Percentiles rank a stretch among this genome's conserved stretches.
phyloP scores from a whole-genome alignment of 2,329 filamentous ascomycete genomes.

The Capronia epimyces region DNA sequence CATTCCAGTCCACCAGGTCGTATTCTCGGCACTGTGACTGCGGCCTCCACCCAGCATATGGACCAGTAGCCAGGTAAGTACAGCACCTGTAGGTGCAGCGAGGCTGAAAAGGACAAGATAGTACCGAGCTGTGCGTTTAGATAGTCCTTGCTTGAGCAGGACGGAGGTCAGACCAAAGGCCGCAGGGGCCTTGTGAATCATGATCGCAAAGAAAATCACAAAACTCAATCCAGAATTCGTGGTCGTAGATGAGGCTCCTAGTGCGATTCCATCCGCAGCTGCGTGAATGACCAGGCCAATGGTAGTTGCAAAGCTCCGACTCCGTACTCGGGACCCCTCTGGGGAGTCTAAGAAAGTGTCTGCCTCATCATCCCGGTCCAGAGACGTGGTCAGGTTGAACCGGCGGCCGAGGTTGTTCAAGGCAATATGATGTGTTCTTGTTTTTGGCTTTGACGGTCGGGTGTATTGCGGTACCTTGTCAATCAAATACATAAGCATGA shows the following conservation, averaged over 20 bases:
- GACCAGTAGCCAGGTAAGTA: constrained; percentile 76
- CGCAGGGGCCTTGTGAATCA: constrained; percentile 94
- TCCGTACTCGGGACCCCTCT: constrained; percentile 46
- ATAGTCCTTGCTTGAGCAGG: constrained; percentile 81
- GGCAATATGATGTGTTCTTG: constrained; percentile 76
- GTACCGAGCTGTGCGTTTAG: constrained; percentile 74
- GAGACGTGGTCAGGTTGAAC: constrained; percentile 42
- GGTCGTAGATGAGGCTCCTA: constrained; percentile 80
- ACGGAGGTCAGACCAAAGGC: constrained; percentile 91
- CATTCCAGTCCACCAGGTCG: constrained; percentile 87
- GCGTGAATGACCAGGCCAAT: constrained; percentile 94
- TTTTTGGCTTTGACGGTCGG: constrained; percentile 57
- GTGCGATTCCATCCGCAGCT: constrained; percentile 87
- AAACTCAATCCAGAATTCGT: constrained; percentile 71
- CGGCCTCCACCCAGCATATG: constrained; percentile 57
- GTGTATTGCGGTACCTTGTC: constrained; percentile 76
- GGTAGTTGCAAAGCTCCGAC: constrained; percentile 71
- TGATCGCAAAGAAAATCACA: constrained; percentile 91
- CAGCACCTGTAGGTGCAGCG: constrained; percentile 78
- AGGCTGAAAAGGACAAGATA: constrained; percentile 89
- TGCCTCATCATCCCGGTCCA: constrained; percentile 37
- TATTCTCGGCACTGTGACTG: constrained; percentile 53
- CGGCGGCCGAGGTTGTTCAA: constrained; percentile 69
- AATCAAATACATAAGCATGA: constrained; percentile 94
- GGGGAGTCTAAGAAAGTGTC: constrained; percentile 49